Conservation (phyloP, 441 rosid genomes). For the Euphorbia celastroides region DNA sequence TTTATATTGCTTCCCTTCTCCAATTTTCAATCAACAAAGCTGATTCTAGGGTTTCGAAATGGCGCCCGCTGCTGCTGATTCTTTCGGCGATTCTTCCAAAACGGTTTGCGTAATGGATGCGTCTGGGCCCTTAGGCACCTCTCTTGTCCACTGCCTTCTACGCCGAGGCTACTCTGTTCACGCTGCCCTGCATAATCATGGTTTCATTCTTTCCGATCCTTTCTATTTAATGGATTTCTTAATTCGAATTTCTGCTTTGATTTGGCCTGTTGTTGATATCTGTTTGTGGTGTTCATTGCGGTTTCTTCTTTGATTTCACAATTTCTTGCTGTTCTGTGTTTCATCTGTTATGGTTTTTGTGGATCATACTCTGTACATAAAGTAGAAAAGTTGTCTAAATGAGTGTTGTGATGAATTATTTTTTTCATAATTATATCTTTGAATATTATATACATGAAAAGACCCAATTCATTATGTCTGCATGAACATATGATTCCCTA, state of each 20-base stretch:
- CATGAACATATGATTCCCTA: too few species aligned
- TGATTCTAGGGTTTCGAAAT: slow-evolving; percentile 3
- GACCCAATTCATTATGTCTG: background rate
- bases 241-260: background rate
- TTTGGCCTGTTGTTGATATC: background rate
- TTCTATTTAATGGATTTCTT: too few species aligned
- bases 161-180: slow-evolving; percentile 51
- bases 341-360: background rate
- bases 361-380: background rate
- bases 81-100: slow-evolving; percentile 20
- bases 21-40: background rate
- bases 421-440: too few species aligned
- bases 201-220: slow-evolving; percentile 7
- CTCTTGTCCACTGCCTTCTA: slow-evolving; percentile 39
- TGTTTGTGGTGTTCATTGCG: background rate
- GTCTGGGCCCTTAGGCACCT: slow-evolving; percentile 44
- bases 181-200: slow-evolving; percentile 45
- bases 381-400: background rate
- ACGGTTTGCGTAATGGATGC: slow-evolving; percentile 65
- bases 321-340: background rate
- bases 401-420: too few species aligned
- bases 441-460: background rate
- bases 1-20: background rate
- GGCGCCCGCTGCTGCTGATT: slow-evolving; percentile 34
- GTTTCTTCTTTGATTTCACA: background rate